phyloP scores from a whole-genome alignment of 192 early-diverging fungal species.

The Backusella westeae region DNA sequence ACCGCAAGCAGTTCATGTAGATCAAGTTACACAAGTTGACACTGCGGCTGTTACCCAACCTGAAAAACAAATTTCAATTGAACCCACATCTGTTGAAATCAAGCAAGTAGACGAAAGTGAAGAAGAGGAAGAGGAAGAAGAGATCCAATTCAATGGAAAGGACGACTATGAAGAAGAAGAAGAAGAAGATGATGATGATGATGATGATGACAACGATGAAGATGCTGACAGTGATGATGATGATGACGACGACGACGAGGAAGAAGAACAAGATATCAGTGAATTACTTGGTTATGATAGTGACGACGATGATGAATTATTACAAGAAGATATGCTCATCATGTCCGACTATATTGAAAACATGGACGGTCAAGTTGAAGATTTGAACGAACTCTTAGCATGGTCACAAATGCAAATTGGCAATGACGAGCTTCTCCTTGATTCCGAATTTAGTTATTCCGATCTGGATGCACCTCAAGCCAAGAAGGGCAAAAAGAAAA shows the following conservation, averaged over 20 bases:
- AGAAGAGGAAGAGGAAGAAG: background rate
- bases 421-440: conserved; percentile 2
- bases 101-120: background rate
- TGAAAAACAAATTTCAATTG: background rate
- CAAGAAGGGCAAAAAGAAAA: background rate
- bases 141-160: background rate
- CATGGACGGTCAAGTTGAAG: conserved; percentile 5
- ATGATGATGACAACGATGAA: background rate
- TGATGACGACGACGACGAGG: background rate
- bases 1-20: background rate
- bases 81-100: background rate
- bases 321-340: conserved; percentile 17
- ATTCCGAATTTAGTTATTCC: background rate
- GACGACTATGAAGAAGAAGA: conserved; percentile 8
- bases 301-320: conserved; percentile 11
- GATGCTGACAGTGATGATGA: background rate
- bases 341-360: conserved; percentile 35
- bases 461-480: background rate
- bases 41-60: background rate
- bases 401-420: conserved; percentile 6
- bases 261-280: background rate
- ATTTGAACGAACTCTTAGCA: conserved; percentile 11
- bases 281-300: background rate
- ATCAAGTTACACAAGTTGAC: conserved; percentile 1
- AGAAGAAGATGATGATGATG: background rate